These are phyloP conservation scores for Crithidia brevicula DNA, from an alignment of 208 protist genomes.

Conservation along the genomic window DNA sequence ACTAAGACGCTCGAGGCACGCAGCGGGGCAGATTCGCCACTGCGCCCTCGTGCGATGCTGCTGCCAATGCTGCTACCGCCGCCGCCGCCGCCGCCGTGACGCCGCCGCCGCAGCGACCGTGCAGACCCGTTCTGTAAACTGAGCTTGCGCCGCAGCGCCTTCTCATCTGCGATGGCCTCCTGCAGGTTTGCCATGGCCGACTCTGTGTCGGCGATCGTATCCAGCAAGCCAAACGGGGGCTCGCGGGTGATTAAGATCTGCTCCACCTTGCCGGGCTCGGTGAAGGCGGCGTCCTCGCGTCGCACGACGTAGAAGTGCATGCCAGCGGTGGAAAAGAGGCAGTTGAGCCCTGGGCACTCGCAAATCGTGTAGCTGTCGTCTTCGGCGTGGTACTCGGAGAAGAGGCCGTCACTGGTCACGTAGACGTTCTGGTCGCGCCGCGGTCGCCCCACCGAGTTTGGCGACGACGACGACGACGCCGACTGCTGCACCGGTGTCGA, in stretches of 20 bases:
- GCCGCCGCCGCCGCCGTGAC: not conserved
- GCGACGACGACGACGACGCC: not conserved
- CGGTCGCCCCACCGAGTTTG: not conserved
- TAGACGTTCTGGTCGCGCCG: conserved; percentile 1
- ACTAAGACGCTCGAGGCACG: conserved; percentile 13
- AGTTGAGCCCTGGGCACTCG: conserved; percentile 60
- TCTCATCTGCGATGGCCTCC: conserved; percentile 75
- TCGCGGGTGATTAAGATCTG: conserved; percentile 73
- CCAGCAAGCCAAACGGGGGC: conserved; percentile 58
- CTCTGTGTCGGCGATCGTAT: conserved; percentile 60
- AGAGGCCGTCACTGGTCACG: conserved; percentile 13
- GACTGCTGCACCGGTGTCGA: not conserved
- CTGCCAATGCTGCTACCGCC: not conserved
- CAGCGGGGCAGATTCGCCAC: not conserved
- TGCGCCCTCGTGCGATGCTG: not conserved
- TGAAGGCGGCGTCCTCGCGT: conserved; percentile 58
- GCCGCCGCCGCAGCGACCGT: conserved; percentile 5
- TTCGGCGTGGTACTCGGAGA: conserved; percentile 19
- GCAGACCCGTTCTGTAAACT: not conserved
- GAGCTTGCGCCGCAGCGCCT: conserved; percentile 44
- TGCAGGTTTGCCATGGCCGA: conserved; percentile 65
- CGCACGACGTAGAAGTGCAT: conserved; percentile 56
- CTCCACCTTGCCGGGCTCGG: conserved; percentile 47
- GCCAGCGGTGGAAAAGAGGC: conserved; percentile 61
- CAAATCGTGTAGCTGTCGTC: conserved; percentile 39